Percentiles rank a stretch among this genome's conserved stretches.
Evolutionary conservation across 345 rosid genomes (phyloP).

Genomic region (Heritiera fomes): DNA sequence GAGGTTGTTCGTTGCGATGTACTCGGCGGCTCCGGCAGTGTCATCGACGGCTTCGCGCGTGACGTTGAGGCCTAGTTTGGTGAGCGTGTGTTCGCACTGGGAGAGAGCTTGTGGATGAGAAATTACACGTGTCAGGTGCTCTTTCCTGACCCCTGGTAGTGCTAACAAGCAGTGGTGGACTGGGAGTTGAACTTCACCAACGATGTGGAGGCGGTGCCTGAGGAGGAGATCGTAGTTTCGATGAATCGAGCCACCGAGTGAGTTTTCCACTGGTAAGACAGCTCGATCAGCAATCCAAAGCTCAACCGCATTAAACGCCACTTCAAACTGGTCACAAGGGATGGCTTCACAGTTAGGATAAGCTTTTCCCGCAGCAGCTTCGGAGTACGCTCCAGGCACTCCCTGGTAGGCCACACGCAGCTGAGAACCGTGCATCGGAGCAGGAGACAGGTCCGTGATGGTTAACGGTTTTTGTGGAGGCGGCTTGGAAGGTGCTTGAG

Average conservation of each 20-base stretch:
- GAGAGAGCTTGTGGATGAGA: constrained; percentile 97
- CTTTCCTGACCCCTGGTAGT: constrained; percentile 79
- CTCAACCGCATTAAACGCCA: constrained; percentile 96
- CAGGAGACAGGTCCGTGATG: constrained; percentile 76
- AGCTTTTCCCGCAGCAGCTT: constrained; percentile 97
- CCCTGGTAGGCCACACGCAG: constrained; percentile 97
- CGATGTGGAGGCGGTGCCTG: constrained; percentile 95
- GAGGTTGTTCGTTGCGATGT: constrained; percentile 64
- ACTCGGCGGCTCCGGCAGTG: constrained; percentile 93
- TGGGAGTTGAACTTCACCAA: constrained; percentile 90
- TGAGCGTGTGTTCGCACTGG: constrained; percentile 84
- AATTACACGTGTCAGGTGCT: constrained; percentile 79
- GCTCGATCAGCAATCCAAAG: constrained; percentile 99
- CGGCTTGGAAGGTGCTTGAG: constrained; percentile 14
- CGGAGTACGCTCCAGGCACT: constrained; percentile 96
- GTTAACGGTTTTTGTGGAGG: constrained; percentile 51
- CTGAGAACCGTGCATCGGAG: constrained; percentile 87
- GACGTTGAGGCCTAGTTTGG: constrained; percentile 74
- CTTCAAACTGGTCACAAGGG: constrained; percentile 97
- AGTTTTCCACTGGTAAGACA: constrained; percentile 88
- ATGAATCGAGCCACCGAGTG: constrained; percentile 95
- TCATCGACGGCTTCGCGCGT: constrained; percentile 92
- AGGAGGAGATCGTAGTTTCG: constrained; percentile 94
- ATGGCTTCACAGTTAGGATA: constrained; percentile 90
- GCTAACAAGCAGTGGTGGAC: constrained; percentile 96